Evolutionary conservation across 2,329 filamentous ascomycete species (phyloP).

Genomic region (Pseudocercospora macadamiae): DNA sequence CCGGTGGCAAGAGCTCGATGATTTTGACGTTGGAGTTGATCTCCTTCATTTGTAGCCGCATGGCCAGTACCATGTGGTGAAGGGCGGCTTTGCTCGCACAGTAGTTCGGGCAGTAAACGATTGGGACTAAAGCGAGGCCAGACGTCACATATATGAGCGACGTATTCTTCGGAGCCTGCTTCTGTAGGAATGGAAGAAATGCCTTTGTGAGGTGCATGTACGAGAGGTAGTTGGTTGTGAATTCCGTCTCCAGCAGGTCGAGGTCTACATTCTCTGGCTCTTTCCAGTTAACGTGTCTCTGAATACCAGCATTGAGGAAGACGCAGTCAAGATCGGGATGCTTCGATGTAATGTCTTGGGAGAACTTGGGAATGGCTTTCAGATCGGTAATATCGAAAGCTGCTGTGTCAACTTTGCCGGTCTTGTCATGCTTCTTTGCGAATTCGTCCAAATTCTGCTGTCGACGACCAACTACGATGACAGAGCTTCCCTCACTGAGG

Average conservation of each 20-base stretch:
- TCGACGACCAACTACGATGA: constrained; percentile 55
- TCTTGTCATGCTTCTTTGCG: constrained; percentile 50
- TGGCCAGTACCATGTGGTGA: constrained; percentile 56
- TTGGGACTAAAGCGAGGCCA: constrained; percentile 54
- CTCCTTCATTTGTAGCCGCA: constrained; percentile 55
- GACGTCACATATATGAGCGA: constrained; percentile 55
- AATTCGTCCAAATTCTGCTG: constrained; percentile 56
- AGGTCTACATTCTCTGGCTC: constrained; percentile 55
- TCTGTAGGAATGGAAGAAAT: constrained; percentile 55
- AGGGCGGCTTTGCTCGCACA: constrained; percentile 60
- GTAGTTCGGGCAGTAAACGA: constrained; percentile 54
- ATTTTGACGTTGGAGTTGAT: constrained; percentile 53
- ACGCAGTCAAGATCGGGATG: constrained; percentile 57
- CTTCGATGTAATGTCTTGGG: constrained; percentile 44
- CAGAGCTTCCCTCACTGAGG: constrained; percentile 50
- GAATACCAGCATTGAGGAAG: constrained; percentile 59
- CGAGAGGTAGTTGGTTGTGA: constrained; percentile 53
- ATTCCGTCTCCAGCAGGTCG: constrained; percentile 26
- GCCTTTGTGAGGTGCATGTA: constrained; percentile 54
- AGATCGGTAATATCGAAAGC: constrained; percentile 57
- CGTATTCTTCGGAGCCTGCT: constrained; percentile 45
- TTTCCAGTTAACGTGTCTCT: constrained; percentile 53
- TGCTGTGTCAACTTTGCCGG: constrained; percentile 51
- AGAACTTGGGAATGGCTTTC: constrained; percentile 51
- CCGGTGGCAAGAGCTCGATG: constrained; percentile 59